Base-by-base conservation (phyloP, 2,329 filamentous ascomycete species). In the Cercospora sp. region DNA sequence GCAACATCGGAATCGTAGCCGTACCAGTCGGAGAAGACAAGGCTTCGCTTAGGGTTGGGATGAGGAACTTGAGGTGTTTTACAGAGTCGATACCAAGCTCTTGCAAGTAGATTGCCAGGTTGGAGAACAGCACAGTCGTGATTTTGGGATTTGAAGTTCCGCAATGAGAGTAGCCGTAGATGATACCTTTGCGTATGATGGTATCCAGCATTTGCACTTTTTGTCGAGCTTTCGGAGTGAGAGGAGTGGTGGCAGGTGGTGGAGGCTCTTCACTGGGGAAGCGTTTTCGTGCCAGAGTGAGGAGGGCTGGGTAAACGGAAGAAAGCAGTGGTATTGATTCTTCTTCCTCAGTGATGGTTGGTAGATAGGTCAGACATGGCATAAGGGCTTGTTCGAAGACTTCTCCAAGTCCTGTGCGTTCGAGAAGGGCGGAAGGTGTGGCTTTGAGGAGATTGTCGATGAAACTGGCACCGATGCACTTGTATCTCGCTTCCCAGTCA, bases 301-400 rank as follows among this genome's bases (percentile, higher is more conserved):
- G 80, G 3, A 97, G 82, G 1, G 89, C 88, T 7, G 85, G 83
- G 71, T 93, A 96, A 0, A 90, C 88, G 6, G 85, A 83, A 5
- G 79, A 75, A 1, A 97, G 84, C 3, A 97, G 81, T 1, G 76
- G 74, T 1, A 91, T 76, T 3, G 91, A 91, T 66, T 95, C 91
- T 0, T 84, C 77, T 74, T 92, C 90, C 0, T 91, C 88, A 0
- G 92, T 97, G 51, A 97, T 82, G 12, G 85, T 88, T 0, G 94
- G 94, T 5, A 97, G 84, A 74, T 89, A 91, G 7, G 90, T 84
- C n/a, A 97, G 85, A 40, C 89, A 88, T 0, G 92, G 91, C 71
- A 89, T 85, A 1, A 92, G 80, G 3, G 89, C 86, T 21, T 92
- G 86, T 74, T 90, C 86, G 69, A 94, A 90, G 28, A 94, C 85